phyloP scores from a whole-genome alignment of 2,329 filamentous ascomycete species.

The Alternaria brassicae region DNA sequence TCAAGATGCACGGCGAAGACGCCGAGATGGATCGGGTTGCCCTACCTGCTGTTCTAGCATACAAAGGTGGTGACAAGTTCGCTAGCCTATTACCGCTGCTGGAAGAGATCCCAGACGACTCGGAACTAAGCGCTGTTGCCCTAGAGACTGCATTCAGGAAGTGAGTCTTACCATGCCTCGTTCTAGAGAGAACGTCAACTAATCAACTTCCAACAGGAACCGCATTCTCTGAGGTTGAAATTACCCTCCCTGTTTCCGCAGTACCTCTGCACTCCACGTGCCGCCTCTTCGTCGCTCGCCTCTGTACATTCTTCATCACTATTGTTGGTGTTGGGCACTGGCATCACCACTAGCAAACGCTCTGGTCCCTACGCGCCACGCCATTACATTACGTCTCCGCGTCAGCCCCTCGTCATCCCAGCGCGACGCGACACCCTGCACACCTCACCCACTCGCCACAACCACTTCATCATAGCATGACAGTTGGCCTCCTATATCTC shows the following conservation, averaged over 20 bases:
- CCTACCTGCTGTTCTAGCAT: conserved; percentile 87
- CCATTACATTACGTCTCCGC: background rate
- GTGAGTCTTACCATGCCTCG: conserved; percentile 16
- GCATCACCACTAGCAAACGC: background rate
- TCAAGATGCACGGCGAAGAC: conserved; percentile 89
- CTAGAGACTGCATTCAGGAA: conserved; percentile 65
- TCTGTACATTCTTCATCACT: background rate
- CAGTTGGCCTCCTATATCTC: too few species aligned
- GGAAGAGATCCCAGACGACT: conserved; percentile 76
- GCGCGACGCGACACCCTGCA: background rate
- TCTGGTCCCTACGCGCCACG: background rate
- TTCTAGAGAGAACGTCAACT: conserved; percentile 4
- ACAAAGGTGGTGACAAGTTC: conserved; percentile 88
- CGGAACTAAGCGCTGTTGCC: conserved; percentile 59
- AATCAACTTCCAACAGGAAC: conserved; percentile 31
- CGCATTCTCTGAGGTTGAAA: conserved; percentile 38
- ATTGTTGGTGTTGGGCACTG: background rate
- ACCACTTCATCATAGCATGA: background rate
- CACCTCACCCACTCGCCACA: background rate
- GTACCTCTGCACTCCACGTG: background rate
- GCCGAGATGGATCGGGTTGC: conserved; percentile 92
- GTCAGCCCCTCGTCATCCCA: background rate
- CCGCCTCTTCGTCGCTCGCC: background rate
- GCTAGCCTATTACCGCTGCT: conserved; percentile 87
- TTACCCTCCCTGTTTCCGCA: background rate